phyloP scores from a whole-genome alignment of 352 stramenopile genomes.

The Heterotrichella gracilis region DNA sequence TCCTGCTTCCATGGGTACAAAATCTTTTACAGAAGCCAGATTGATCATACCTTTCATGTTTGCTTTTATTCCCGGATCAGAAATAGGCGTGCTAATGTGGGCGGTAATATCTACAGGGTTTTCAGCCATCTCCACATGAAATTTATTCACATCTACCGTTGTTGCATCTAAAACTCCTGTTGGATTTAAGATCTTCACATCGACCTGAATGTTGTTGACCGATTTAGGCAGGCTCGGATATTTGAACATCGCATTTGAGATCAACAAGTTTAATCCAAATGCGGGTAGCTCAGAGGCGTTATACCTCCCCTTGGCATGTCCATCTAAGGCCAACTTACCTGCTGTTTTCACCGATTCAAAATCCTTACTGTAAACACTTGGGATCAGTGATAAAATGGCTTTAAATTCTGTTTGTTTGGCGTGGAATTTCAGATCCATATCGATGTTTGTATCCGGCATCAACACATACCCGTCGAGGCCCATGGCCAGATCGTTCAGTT shows the following conservation, averaged over 20 bases:
- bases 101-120: neutral
- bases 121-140: neutral
- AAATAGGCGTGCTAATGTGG: neutral
- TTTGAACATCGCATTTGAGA: neutral
- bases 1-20: neutral
- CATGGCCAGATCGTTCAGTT: neutral
- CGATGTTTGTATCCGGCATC: neutral
- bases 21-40: neutral
- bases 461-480: neutral
- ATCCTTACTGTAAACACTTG: neutral
- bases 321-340: neutral
- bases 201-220: neutral
- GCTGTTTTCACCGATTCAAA: neutral
- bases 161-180: neutral
- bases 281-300: neutral
- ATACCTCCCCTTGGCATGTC: neutral
- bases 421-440: neutral
- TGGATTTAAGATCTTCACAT: conserved; percentile 5
- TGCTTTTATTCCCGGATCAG: neutral
- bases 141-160: neutral
- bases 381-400: neutral
- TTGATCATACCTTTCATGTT: neutral
- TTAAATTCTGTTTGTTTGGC: conserved; percentile 7
- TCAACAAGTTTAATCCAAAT: neutral
- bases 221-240: neutral